Conservation (phyloP, 2,329 filamentous ascomycete species). For the Colletotrichum plurivorum region DNA sequence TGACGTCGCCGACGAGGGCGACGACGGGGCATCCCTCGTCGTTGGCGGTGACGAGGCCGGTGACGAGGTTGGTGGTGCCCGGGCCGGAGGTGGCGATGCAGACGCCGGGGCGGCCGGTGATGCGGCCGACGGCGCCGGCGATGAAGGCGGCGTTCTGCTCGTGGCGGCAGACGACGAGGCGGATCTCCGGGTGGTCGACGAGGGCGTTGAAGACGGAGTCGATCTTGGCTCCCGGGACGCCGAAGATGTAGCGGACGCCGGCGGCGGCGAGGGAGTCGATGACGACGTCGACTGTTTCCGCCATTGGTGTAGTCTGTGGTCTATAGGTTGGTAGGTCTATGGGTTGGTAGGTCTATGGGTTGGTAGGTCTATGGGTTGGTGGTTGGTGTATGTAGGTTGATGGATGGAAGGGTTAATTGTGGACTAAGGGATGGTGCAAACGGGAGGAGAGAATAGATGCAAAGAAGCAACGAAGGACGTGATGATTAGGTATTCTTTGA, state of each 20-base stretch:
- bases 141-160: slow-evolving; percentile 67
- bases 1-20: slow-evolving; percentile 63
- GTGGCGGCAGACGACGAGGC: slow-evolving; percentile 61
- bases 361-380: not conserved
- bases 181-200: slow-evolving; percentile 61
- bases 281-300: slow-evolving; percentile 47
- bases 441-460: too few relatives aligned
- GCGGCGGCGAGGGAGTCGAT: slow-evolving; percentile 51
- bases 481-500: too few relatives aligned
- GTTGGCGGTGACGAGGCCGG: slow-evolving; percentile 61
- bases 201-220: slow-evolving; percentile 63
- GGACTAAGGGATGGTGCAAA: too few relatives aligned
- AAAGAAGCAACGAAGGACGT: too few relatives aligned
- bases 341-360: too few relatives aligned
- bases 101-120: slow-evolving; percentile 61
- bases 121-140: slow-evolving; percentile 60
- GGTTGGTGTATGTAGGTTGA: too few relatives aligned
- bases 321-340: not conserved
- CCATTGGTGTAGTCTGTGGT: slow-evolving; percentile 20
- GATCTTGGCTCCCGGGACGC: slow-evolving; percentile 63
- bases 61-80: slow-evolving; percentile 61
- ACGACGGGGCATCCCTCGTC: slow-evolving; percentile 63
- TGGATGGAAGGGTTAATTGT: too few relatives aligned
- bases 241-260: slow-evolving; percentile 61
- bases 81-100: slow-evolving; percentile 63